Evolutionary conservation across 163 green algal species (phyloP).

Genomic region (Scenedesmus sp.): DNA sequence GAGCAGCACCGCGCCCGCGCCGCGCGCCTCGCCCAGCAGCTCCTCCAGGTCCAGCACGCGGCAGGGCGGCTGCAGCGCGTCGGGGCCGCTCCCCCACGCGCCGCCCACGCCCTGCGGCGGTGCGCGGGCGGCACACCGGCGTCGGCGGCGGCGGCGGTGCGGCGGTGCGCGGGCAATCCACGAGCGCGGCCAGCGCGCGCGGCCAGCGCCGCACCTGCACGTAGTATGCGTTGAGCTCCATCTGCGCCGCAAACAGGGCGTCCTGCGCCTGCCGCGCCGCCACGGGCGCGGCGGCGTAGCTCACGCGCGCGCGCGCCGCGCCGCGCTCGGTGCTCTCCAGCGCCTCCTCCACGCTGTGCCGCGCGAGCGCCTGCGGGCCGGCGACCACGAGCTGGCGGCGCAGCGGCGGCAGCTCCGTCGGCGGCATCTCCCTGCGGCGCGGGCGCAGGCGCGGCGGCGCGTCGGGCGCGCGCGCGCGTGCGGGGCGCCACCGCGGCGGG

Average conservation of each 20-base stretch:
- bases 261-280: slow-evolving; percentile 2
- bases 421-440: slow-evolving; percentile 12
- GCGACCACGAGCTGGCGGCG: slow-evolving; percentile 7
- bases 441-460: too few species aligned
- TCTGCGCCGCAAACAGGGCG: neutral
- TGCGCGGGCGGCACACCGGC: too few species aligned
- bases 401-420: neutral
- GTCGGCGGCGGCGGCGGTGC: neutral
- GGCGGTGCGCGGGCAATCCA: neutral
- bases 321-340: slow-evolving; percentile 21
- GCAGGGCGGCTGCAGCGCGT: slow-evolving; percentile 7
- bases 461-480: too few species aligned
- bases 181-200: neutral
- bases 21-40: slow-evolving; percentile 1
- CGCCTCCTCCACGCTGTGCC: slow-evolving; percentile 30
- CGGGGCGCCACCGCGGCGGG: too few species aligned
- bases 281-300: neutral
- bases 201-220: slow-evolving; percentile 8
- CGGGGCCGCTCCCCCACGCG: neutral
- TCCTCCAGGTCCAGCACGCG: slow-evolving; percentile 32
- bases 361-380: neutral
- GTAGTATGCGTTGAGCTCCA: slow-evolving; percentile 28
- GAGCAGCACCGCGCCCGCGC: slow-evolving; percentile 13
- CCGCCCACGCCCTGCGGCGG: slow-evolving; percentile 10
- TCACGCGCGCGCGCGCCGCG: neutral